Base-by-base conservation (phyloP, 2,329 filamentous ascomycete genomes). In the Pseudodiploospora longispora region DNA sequence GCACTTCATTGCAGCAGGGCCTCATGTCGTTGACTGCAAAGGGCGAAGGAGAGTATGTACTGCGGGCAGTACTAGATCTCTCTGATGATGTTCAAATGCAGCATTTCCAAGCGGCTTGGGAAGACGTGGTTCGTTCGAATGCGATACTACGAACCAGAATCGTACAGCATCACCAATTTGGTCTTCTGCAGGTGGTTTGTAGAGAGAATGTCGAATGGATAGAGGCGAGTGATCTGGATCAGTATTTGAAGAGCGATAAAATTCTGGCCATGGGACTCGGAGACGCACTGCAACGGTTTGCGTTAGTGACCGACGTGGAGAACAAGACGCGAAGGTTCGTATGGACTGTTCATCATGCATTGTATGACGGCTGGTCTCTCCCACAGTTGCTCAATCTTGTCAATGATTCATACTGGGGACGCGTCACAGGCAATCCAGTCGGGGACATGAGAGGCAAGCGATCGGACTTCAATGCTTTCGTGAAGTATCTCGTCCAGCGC, bases 71-170 rank as follows among this genome's bases (percentile, higher is more conserved):
- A 3, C 36, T 55, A 7, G 46, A 51, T 10, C 35, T 58, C 2
- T 30, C 47, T 27, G 8, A 30, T 1, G 32, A 44, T 6, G n/a
- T 53, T 3, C n/a, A 44, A 4, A 9, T 53, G 1, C 28, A 42
- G 1, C 6, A 9, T 2, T 48, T 58, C n/a, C 30, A 38, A 2
- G 5, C 9, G 1, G 52, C 54, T 5, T 55, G 50, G 53, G 38
- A 52, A 7, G 10, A 42, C 2, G 43, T 48, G 0, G 32, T 44
- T 7, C 29, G 36, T 1, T 4, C 31, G 3, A 38, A 36, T 2
- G 38, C 51, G 1, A 70, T 73, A 31, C 55, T 74, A 8, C 63
- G 72, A 4, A 70, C 71, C 0, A 63, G 70, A 33, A 68, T 76
- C 38, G 60, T 73, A 0, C 68, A 73, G 19, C 58, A 67, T 4